phyloP scores from a whole-genome alignment of 306 rosid species.

The Castanea sativa region DNA sequence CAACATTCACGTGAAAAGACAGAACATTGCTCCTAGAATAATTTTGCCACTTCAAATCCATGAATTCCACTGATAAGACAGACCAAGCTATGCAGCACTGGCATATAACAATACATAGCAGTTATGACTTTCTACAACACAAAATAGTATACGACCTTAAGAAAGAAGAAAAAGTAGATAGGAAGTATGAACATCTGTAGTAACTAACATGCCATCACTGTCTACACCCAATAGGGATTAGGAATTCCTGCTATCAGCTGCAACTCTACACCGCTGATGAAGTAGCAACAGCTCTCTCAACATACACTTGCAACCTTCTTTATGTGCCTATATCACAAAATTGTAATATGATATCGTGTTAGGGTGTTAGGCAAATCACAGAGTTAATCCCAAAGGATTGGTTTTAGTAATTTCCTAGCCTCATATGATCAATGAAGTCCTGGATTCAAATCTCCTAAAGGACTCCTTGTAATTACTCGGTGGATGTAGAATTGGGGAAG shows the following conservation, averaged over 20 bases:
- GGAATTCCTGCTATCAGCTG: background rate
- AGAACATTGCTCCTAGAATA: no score
- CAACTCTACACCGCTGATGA: slow-evolving; percentile 3
- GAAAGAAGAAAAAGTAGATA: background rate
- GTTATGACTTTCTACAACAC: background rate
- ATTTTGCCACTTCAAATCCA: no score
- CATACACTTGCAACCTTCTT: slow-evolving; percentile 23
- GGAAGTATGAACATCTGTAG: background rate
- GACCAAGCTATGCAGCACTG: background rate
- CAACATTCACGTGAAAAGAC: no score
- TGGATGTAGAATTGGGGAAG: no score
- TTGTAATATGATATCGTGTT: background rate
- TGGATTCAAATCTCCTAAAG: no score
- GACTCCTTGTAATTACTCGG: no score
- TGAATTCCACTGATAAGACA: no score
- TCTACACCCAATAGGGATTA: background rate
- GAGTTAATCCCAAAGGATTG: no score
- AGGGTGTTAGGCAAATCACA: background rate
- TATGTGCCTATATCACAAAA: slow-evolving; percentile 16
- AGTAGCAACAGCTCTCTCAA: background rate
- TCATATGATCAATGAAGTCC: no score
- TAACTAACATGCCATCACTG: background rate
- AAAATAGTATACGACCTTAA: background rate
- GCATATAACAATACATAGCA: background rate
- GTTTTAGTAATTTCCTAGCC: no score